phyloP scores from a whole-genome alignment of 1,284 basidiomycete genomes.

The Omphalotus olearius region DNA sequence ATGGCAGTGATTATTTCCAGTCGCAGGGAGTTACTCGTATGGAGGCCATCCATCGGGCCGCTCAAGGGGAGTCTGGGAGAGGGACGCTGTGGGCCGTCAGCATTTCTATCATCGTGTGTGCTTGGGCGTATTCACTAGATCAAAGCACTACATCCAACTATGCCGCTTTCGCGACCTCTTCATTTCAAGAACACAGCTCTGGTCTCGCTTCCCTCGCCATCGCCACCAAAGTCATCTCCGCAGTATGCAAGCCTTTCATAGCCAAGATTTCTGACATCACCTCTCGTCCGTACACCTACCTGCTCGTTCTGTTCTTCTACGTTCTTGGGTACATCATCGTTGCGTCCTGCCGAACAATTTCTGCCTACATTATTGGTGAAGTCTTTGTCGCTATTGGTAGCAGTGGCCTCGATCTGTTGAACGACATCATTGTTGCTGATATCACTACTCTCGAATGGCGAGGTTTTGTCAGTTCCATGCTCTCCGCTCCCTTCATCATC shows the following conservation, averaged over 20 bases:
- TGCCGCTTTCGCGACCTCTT: constrained; percentile 13
- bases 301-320: constrained; percentile 20
- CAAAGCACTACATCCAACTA: constrained; percentile 13
- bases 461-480: constrained; percentile 19
- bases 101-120: constrained; percentile 15
- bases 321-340: constrained; percentile 22
- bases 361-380: constrained; percentile 18
- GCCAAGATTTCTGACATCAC: constrained; percentile 23
- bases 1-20: constrained; percentile 10
- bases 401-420: constrained; percentile 21
- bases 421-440: constrained; percentile 23
- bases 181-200: constrained; percentile 13
- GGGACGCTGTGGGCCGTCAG: constrained; percentile 12
- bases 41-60: constrained; percentile 14
- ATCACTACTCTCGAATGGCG: constrained; percentile 23
- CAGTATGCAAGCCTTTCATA: constrained; percentile 23
- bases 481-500: constrained; percentile 16
- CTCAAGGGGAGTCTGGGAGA: constrained; percentile 10
- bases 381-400: constrained; percentile 20
- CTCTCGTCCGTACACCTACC: constrained; percentile 13
- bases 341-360: constrained; percentile 18
- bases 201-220: constrained; percentile 15
- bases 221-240: constrained; percentile 21
- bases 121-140: constrained; percentile 17
- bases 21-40: constrained; percentile 16